phyloP scores from a whole-genome alignment of 345 rosid species.

The Cardamine occulta region DNA sequence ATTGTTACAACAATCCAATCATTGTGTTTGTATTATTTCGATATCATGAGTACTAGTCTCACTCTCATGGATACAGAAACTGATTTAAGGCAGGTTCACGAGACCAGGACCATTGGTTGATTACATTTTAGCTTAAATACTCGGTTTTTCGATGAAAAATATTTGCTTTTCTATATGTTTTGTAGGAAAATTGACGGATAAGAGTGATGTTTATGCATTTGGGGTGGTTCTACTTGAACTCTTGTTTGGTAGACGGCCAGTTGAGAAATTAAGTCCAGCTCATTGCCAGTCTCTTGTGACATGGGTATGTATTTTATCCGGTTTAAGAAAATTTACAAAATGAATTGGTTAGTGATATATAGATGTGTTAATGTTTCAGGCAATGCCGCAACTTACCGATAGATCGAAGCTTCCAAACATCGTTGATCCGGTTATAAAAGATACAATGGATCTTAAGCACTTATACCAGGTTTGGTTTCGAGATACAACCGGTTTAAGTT shows the following conservation, averaged over 20 bases:
- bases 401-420: constrained; percentile 79
- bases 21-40: no score
- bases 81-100: no score
- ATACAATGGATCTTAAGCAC: constrained; percentile 79
- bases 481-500: background rate
- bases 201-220: constrained; percentile 95
- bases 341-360: constrained; percentile 39
- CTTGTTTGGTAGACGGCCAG: constrained; percentile 77
- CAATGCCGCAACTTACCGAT: constrained; percentile 96
- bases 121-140: no score
- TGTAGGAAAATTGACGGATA: constrained; percentile 84
- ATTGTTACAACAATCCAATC: no score
- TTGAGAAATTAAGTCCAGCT: constrained; percentile 77
- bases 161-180: constrained; percentile 39
- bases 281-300: constrained; percentile 92
- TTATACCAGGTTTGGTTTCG: constrained; percentile 72
- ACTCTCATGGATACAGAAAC: no score
- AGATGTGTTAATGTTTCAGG: constrained; percentile 51
- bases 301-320: constrained; percentile 58
- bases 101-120: no score
- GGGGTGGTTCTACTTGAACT: constrained; percentile 96
- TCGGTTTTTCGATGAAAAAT: background rate
- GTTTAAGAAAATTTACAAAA: background rate
- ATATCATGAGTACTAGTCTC: no score
- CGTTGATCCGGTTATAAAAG: constrained; percentile 75